Base-by-base conservation (phyloP, 192 early-diverging fungal species). In the Linnemannia schmuckeri region DNA sequence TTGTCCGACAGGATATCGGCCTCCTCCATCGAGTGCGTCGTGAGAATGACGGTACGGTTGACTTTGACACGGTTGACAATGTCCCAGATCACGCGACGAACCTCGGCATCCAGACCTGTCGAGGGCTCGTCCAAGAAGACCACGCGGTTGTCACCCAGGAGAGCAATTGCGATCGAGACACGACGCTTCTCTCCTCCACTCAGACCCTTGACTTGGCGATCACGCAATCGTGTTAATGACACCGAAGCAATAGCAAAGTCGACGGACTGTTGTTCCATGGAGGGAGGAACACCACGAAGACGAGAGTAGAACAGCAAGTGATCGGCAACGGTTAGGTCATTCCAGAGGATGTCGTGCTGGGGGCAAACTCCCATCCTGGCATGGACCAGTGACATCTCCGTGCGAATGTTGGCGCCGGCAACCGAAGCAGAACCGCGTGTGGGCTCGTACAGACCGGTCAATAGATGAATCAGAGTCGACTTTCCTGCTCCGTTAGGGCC, bases 401-500 rank as follows among this genome's bases (percentile, higher is more conserved):
- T 55, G n/a, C 87, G 76, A 46, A 88, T 83, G n/a, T 87, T 49
- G 22, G 77, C 75, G 0, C 73, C 68, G 35, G 81, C 78, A 0
- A 71, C 70, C 15, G 24, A 47, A 0, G 77, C 77, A 4, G 68
- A 49, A 3, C 76, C 81, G 17, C 74, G 44, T 0, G 66, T 57
- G 1, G 61, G 85, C 24, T 54, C 49, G 20, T 77, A 78, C 7
- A 82, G 44, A 13, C 68, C 68, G 0, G 85, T 72, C 70, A 88
- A 6, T 7, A 77, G 52, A 40, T 72, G 72, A 66, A 88, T 79
- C 37, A 78, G 35, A 10, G 92, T 95, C 18, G 93, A 92, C 63
- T 95, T 95, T 24, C 93, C 94, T 30, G 92, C 91, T 68, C 93
- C 94, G 80, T 95, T 94, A 42, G 92, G 91, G 4, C 93, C 91